Percentiles rank a stretch among this genome's conserved stretches.
Conservation (phyloP, 2,329 filamentous ascomycete species). For the Hypoxylon sp. region DNA sequence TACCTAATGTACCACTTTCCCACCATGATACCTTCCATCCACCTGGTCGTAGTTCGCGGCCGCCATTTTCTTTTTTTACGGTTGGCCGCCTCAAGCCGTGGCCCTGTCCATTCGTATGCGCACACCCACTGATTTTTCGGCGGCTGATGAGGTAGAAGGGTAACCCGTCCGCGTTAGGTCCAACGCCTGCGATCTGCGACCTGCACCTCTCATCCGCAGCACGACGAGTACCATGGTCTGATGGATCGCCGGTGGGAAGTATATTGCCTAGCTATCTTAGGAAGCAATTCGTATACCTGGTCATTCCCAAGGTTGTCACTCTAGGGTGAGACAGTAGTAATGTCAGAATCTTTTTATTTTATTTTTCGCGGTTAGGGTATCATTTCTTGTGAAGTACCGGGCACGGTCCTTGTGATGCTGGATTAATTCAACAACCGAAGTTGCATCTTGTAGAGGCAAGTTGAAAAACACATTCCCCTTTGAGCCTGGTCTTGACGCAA, state of each 20-base stretch:
- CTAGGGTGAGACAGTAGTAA: slow-evolving; percentile 32
- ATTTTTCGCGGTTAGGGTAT: slow-evolving; percentile 16
- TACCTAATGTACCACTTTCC: background rate
- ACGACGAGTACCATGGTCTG: slow-evolving; percentile 13
- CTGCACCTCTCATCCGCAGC: slow-evolving; percentile 13
- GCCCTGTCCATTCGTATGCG: slow-evolving; percentile 23
- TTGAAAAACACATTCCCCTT: slow-evolving; percentile 41
- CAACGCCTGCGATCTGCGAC: background rate
- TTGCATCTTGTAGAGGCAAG: slow-evolving; percentile 36
- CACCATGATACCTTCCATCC: slow-evolving; percentile 17
- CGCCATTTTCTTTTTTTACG: slow-evolving; percentile 15
- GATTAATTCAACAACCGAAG: slow-evolving; percentile 25
- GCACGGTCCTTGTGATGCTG: slow-evolving; percentile 27
- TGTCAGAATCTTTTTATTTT: slow-evolving; percentile 24
- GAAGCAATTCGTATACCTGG: slow-evolving; percentile 6
- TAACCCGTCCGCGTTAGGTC: slow-evolving; percentile 13
- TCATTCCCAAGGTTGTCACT: slow-evolving; percentile 1
- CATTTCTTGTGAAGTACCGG: slow-evolving; percentile 32
- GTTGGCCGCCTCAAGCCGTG: slow-evolving; percentile 23
- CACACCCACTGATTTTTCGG: slow-evolving; percentile 23
- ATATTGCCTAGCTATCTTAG: slow-evolving; percentile 25
- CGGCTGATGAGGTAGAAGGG: slow-evolving; percentile 37
- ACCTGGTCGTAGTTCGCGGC: slow-evolving; percentile 17
- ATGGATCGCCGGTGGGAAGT: slow-evolving; percentile 23
- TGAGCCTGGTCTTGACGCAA: slow-evolving; percentile 30